A percentile compares a stretch with the other conserved stretches of the same genome.
These are phyloP conservation scores for Penicillium palitans DNA, from an alignment of 2,329 filamentous ascomycete species.

Conservation along the genomic window DNA sequence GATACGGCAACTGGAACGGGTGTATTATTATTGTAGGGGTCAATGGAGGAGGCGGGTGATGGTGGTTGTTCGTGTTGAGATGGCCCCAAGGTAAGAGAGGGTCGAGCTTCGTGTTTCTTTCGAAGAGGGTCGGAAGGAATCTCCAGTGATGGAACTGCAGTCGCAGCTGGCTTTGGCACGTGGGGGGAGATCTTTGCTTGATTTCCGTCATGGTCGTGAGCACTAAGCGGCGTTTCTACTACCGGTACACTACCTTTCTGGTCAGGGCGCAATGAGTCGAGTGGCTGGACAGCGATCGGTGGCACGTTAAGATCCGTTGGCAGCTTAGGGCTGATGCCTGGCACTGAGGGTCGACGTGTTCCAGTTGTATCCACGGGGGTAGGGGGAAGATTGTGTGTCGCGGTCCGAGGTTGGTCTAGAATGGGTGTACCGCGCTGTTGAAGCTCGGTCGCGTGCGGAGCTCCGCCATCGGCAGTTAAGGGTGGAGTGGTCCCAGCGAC, in stretches of 20 bases:
- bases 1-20: slow-evolving; percentile 68
- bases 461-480: slow-evolving; percentile 18
- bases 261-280: slow-evolving; percentile 53
- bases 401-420: slow-evolving; percentile 1
- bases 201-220: slow-evolving; percentile 25
- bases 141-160: slow-evolving; percentile 17
- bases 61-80: slow-evolving; percentile 40
- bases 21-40: slow-evolving; percentile 70
- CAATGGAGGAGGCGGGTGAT: slow-evolving; percentile 64
- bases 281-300: slow-evolving; percentile 42
- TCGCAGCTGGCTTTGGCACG: slow-evolving; percentile 20
- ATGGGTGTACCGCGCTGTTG: slow-evolving; percentile 4
- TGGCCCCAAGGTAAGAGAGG: slow-evolving; percentile 31
- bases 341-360: slow-evolving; percentile 10
- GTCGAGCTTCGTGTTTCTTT: slow-evolving; percentile 32
- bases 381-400: slow-evolving; percentile 10
- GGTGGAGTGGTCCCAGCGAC: slow-evolving; percentile 24
- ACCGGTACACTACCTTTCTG: slow-evolving; percentile 17
- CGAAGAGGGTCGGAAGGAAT: slow-evolving; percentile 21
- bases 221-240: slow-evolving; percentile 28
- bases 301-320: slow-evolving; percentile 14
- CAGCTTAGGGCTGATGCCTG: slow-evolving; percentile 13
- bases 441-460: slow-evolving; percentile 15
- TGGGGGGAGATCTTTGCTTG: slow-evolving; percentile 23
- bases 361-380: slow-evolving; percentile 11